These are phyloP conservation scores for Insectozyma bohioensis DNA, from an alignment of 1,139 yeast genomes.

Conservation along the genomic window DNA sequence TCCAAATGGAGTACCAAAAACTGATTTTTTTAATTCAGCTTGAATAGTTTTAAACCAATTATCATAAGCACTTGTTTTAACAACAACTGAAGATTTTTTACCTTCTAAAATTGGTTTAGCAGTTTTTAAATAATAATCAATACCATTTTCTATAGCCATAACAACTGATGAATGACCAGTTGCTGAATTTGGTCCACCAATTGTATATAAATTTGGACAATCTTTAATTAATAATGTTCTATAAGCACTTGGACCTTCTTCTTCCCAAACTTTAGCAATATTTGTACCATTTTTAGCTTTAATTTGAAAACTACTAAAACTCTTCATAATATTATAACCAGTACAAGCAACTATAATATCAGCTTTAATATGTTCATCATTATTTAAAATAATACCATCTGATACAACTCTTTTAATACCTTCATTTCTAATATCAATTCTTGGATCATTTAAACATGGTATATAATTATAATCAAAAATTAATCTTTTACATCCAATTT, in stretches of 20 bases:
- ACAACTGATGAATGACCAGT: constrained; percentile 48
- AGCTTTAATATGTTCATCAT: constrained; percentile 31
- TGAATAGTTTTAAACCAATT: constrained; percentile 36
- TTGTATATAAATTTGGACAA: constrained; percentile 36
- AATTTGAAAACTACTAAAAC: constrained; percentile 21
- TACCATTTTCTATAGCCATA: constrained; percentile 40
- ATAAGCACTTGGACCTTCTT: constrained; percentile 37
- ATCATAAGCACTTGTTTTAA: constrained; percentile 34
- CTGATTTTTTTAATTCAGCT: constrained; percentile 26
- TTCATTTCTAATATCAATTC: constrained; percentile 26
- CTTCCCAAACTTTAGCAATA: constrained; percentile 25
- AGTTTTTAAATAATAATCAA: constrained; percentile 25
- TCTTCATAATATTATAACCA: constrained; percentile 32
- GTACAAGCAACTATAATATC: constrained; percentile 48
- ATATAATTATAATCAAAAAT: constrained; percentile 40
- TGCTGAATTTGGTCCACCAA: constrained; percentile 46
- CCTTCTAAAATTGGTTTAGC: constrained; percentile 32
- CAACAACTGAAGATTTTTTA: constrained; percentile 27
- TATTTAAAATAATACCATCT: constrained; percentile 28
- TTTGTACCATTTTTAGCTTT: constrained; percentile 29
- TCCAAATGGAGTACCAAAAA: constrained; percentile 42
- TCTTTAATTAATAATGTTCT: constrained; percentile 34
- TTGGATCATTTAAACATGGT: constrained; percentile 33
- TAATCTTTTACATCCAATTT: constrained; percentile 45
- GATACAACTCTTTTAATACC: constrained; percentile 29